These are phyloP conservation scores for Cryptomeria japonica DNA, from an alignment of 75 land plant genomes.

Conservation along the genomic window DNA sequence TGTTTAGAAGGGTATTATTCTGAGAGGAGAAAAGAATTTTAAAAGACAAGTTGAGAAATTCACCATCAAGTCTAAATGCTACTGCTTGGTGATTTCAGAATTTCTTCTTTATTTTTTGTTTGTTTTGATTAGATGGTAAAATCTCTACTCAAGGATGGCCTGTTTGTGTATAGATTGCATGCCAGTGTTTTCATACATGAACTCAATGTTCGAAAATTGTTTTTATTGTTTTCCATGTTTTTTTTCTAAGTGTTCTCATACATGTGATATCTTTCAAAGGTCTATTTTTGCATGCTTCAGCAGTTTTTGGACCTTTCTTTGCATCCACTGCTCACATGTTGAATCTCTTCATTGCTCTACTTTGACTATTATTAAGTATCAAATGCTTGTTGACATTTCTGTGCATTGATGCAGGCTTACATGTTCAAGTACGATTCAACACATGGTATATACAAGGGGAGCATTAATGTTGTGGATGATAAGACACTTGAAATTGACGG, in stretches of 20 bases:
- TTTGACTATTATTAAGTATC: neutral
- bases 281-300: no score
- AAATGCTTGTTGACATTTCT: neutral
- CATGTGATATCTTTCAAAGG: neutral
- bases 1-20: neutral
- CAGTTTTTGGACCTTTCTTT: neutral
- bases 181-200: neutral
- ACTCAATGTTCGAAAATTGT: neutral
- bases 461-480: constrained; percentile 57
- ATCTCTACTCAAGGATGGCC: neutral
- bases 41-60: neutral
- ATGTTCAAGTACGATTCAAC: constrained; percentile 97
- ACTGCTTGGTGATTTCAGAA: no score
- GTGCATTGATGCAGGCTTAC: constrained; percentile 61
- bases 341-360: neutral
- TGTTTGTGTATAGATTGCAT: neutral
- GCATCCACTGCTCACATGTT: neutral
- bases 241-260: neutral
- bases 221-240: neutral
- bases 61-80: neutral
- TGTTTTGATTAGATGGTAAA: no score
- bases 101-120: neutral
- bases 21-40: neutral
- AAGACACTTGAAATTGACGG: constrained; percentile 84
- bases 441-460: constrained; percentile 79